phyloP scores from a whole-genome alignment of 306 rosid genomes.

The Rubus idaeus region DNA sequence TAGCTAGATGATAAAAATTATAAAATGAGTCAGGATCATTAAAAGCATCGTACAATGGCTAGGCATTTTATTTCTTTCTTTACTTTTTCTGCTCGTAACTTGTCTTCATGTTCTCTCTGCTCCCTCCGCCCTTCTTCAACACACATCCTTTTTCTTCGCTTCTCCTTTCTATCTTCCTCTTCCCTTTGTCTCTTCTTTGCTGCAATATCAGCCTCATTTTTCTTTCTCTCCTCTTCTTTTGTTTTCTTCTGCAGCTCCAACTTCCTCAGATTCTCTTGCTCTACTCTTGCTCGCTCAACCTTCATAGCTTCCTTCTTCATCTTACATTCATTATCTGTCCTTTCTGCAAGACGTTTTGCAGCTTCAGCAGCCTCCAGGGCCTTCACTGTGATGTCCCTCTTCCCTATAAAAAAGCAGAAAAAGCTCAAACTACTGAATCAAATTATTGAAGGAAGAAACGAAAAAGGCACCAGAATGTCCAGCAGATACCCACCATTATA shows the following conservation, averaged over 20 bases:
- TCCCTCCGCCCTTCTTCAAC: slow-evolving; percentile 60
- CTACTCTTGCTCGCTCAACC: slow-evolving; percentile 63
- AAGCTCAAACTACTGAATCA: slow-evolving; percentile 21
- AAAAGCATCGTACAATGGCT: slow-evolving; percentile 43
- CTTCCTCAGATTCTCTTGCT: slow-evolving; percentile 58
- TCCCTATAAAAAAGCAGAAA: slow-evolving; percentile 50
- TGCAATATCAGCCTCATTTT: slow-evolving; percentile 65
- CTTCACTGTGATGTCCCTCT: slow-evolving; percentile 84
- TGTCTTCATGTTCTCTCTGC: slow-evolving; percentile 54
- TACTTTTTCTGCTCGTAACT: slow-evolving; percentile 53
- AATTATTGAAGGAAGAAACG: neutral
- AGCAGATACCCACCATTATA: neutral
- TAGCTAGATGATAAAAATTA: slow-evolving; percentile 9
- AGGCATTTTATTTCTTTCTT: slow-evolving; percentile 37
- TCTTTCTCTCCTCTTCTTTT: slow-evolving; percentile 75
- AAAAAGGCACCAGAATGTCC: neutral
- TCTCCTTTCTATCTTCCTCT: slow-evolving; percentile 74
- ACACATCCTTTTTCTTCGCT: slow-evolving; percentile 71
- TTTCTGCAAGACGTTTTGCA: slow-evolving; percentile 75
- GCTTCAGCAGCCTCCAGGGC: slow-evolving; percentile 90
- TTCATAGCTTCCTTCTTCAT: slow-evolving; percentile 75
- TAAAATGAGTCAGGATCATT: slow-evolving; percentile 11
- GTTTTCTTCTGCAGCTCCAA: slow-evolving; percentile 65
- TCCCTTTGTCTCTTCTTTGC: slow-evolving; percentile 87
- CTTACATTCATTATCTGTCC: slow-evolving; percentile 88